A percentile compares a stretch with the other conserved stretches of the same genome.
phyloP scores from a whole-genome alignment of 345 rosid genomes.

The Sonneratia caseolaris region DNA sequence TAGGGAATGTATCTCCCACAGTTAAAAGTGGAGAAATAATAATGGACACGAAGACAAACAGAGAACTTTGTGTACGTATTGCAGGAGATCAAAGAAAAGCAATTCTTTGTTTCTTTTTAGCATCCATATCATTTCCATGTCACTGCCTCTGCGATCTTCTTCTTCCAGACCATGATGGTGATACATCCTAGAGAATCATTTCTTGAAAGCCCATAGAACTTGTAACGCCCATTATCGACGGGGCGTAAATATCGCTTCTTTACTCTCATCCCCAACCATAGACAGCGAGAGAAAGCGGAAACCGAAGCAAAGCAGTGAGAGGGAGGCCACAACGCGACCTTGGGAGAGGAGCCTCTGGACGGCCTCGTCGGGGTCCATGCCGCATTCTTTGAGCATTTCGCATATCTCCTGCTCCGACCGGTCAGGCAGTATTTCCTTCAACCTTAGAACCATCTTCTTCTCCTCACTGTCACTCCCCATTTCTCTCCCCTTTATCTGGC shows the following conservation, averaged over 20 bases:
- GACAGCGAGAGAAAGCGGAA: not conserved
- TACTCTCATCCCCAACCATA: not conserved
- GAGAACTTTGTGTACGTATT: not conserved
- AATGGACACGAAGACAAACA: not conserved
- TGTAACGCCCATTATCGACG: not conserved
- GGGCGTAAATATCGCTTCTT: not conserved
- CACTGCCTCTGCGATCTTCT: not conserved
- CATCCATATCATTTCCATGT: not conserved
- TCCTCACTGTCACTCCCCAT: constrained; percentile 8
- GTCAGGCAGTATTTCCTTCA: constrained; percentile 30
- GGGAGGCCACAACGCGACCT: constrained; percentile 19
- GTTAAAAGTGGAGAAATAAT: not conserved
- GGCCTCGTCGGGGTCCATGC: constrained; percentile 25
- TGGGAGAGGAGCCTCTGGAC: constrained; percentile 41
- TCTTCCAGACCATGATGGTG: not conserved
- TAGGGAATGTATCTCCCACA: too few relatives aligned
- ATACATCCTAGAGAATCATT: not conserved
- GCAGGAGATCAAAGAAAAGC: not conserved
- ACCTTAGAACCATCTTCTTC: constrained; percentile 26
- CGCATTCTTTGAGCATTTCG: constrained; percentile 32
- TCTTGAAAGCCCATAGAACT: not conserved
- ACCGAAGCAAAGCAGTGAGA: not conserved
- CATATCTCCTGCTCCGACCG: constrained; percentile 40
- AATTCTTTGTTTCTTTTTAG: not conserved
- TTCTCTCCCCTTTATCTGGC: not conserved